Base-by-base conservation (phyloP, 1,284 basidiomycete species). In the Rhodotorula sp. region DNA sequence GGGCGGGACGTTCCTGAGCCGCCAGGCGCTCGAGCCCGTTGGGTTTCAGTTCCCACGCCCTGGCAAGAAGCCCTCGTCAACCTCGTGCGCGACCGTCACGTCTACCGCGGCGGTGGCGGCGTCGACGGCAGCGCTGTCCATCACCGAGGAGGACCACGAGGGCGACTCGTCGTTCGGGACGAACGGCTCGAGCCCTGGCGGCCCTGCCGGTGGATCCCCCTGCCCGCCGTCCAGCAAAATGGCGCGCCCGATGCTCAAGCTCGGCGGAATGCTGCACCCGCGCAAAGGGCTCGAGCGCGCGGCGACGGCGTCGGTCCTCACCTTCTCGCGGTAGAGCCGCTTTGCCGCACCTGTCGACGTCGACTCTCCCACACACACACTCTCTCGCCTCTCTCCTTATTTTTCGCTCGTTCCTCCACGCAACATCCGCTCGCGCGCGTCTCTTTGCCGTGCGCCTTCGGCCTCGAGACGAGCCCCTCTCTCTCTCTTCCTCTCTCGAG, bases 111-210 rank as follows among this genome's bases (percentile, higher is more conserved):
- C 64, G 0, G 54, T 66, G 6, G 61, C 32, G 21, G 69, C 66
- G 1, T 59, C 63, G 15, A 62, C 59, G 19, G 54, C 44, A 3
- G 46, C 48, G 34, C 50, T 71, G n/a, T 62, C 63, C 9, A 68
- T 71, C 54, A 63, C 67, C 29, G 75, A 76, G 56, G 75, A 76
- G 41, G 75, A 75, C 32, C 69, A 74, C 51, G 72, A 74, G 34
- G 72, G 62, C 50, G 75, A 76, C 60, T 76, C 72, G 48, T 74
- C 72, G 25, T 72, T 76, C 60, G 72, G 75, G 5, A 72, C 75
- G 41, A 71, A 69, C 54, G 75, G 75, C 15, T 74, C 72, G 44
- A 69, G 66, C 7, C 75, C 75, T 0, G 64, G 68, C 34, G 71
- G 71, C 5, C 61, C 58, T 10, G 59, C 48, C 4, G 75, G 70